phyloP scores from a whole-genome alignment of 768 basidiomycete genomes.

The Leccinum aurantiacum region DNA sequence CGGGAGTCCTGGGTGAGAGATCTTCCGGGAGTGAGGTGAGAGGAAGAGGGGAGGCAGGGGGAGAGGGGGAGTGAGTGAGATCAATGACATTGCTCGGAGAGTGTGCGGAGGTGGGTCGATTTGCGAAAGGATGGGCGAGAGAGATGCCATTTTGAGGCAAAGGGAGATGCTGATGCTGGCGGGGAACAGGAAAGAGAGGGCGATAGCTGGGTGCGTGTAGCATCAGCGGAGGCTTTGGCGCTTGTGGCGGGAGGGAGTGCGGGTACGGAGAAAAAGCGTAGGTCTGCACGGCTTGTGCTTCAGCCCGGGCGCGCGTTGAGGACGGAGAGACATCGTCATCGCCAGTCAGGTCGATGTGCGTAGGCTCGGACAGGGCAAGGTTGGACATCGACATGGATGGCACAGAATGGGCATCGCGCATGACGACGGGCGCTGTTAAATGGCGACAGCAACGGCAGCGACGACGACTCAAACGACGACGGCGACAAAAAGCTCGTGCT shows the following conservation, averaged over 20 bases:
- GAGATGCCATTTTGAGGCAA: slow-evolving; percentile 28
- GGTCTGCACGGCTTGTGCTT: slow-evolving; percentile 39
- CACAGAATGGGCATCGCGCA: slow-evolving; percentile 29
- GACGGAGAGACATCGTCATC: slow-evolving; percentile 56
- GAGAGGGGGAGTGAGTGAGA: slow-evolving; percentile 65
- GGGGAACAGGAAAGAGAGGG: slow-evolving; percentile 51
- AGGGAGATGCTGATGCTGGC: slow-evolving; percentile 21
- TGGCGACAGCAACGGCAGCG: neutral
- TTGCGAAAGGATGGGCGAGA: slow-evolving; percentile 19
- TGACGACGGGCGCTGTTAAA: slow-evolving; percentile 13
- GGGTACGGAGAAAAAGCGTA: slow-evolving; percentile 26
- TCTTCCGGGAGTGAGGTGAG: slow-evolving; percentile 48
- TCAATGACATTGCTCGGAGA: slow-evolving; percentile 64
- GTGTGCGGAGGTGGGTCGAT: slow-evolving; percentile 24
- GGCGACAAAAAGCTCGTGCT: neutral
- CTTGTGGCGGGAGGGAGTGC: slow-evolving; percentile 24
- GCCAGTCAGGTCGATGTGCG: slow-evolving; percentile 69
- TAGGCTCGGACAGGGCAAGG: slow-evolving; percentile 41
- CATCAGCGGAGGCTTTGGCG: slow-evolving; percentile 27
- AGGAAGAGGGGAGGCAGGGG: slow-evolving; percentile 41
- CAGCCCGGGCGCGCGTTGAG: slow-evolving; percentile 32
- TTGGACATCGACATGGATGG: slow-evolving; percentile 37
- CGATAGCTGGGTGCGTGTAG: slow-evolving; percentile 39
- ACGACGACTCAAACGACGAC: neutral
- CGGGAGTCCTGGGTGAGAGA: slow-evolving; percentile 74